A percentile compares a stretch with the other conserved stretches of the same genome.
phyloP scores from a whole-genome alignment of 1,284 basidiomycete species.

The Fomitopsis betulina region DNA sequence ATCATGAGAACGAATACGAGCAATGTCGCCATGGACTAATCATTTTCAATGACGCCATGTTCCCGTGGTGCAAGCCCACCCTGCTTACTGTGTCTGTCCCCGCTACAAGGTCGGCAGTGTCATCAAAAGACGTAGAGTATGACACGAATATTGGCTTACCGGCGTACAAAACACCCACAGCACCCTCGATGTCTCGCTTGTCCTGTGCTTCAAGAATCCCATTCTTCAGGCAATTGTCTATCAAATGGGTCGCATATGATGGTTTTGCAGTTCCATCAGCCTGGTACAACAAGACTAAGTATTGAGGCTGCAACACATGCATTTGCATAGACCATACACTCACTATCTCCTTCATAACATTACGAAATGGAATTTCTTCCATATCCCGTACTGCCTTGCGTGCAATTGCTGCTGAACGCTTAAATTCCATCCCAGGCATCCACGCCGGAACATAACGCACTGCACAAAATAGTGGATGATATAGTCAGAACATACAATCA shows the following conservation, averaged over 20 bases:
- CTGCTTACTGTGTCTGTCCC: constrained; percentile 22
- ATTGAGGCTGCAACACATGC: neutral
- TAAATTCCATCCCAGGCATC: constrained; percentile 1
- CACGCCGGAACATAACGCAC: neutral
- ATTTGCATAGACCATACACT: neutral
- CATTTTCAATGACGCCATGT: too few species aligned
- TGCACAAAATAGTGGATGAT: neutral
- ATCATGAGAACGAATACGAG: constrained; percentile 41
- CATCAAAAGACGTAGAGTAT: neutral
- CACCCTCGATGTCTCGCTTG: constrained; percentile 21
- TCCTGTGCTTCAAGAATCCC: constrained; percentile 13
- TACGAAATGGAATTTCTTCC: constrained; percentile 21
- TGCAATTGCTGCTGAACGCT: neutral
- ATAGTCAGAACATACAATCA: neutral
- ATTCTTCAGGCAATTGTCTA: constrained; percentile 16
- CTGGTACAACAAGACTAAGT: constrained; percentile 3
- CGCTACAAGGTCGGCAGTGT: constrained; percentile 10
- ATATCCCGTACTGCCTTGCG: constrained; percentile 5
- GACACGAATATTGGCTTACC: constrained; percentile 8
- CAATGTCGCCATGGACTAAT: neutral
- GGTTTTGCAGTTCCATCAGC: constrained; percentile 17
- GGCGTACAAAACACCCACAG: constrained; percentile 20
- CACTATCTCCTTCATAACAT: constrained; percentile 23
- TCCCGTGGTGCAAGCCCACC: neutral
- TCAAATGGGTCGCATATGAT: constrained; percentile 17